Conservation (phyloP, 192 early-diverging fungal species). For the Thamnidium elegans region DNA sequence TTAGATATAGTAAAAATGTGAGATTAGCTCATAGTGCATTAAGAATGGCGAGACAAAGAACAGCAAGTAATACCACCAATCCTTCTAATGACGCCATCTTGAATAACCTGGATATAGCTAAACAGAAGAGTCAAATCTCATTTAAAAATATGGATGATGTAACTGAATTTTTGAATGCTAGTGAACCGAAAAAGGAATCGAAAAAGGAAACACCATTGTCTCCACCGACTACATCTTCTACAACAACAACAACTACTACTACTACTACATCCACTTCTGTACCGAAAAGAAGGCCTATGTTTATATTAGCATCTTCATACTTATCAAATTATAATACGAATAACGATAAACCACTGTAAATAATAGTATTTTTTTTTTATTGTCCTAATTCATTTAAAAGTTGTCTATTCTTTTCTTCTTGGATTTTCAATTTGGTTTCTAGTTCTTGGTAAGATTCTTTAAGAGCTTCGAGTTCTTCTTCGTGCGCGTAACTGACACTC, state of each 20-base stretch:
- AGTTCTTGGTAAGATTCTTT: conserved; percentile 11
- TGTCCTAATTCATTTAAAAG: background rate
- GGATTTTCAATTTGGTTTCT: background rate
- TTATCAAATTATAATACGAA: conserved; percentile 25
- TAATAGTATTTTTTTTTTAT: background rate
- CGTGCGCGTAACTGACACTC: conserved; percentile 29
- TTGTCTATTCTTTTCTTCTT: conserved; percentile 8
- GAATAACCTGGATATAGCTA: conserved; percentile 5
- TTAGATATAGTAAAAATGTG: conserved; percentile 22
- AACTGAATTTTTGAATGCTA: conserved; percentile 5
- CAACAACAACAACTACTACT: background rate
- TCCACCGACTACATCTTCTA: background rate
- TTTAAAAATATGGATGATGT: conserved; percentile 8
- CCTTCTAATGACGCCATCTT: conserved; percentile 11
- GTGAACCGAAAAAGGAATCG: background rate
- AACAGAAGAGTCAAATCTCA: background rate
- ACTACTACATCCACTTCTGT: conserved; percentile 4
- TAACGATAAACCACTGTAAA: conserved; percentile 2
- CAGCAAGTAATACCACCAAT: conserved; percentile 1
- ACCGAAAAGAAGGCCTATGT: conserved; percentile 33
- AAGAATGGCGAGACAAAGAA: conserved; percentile 5
- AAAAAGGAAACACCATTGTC: background rate
- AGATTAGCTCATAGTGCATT: conserved; percentile 20
- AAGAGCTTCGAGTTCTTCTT: conserved; percentile 9
- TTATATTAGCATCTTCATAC: conserved; percentile 37